These are phyloP conservation scores for Yarrowia deformans DNA, from an alignment of 805 yeast species.

Conservation along the genomic window DNA sequence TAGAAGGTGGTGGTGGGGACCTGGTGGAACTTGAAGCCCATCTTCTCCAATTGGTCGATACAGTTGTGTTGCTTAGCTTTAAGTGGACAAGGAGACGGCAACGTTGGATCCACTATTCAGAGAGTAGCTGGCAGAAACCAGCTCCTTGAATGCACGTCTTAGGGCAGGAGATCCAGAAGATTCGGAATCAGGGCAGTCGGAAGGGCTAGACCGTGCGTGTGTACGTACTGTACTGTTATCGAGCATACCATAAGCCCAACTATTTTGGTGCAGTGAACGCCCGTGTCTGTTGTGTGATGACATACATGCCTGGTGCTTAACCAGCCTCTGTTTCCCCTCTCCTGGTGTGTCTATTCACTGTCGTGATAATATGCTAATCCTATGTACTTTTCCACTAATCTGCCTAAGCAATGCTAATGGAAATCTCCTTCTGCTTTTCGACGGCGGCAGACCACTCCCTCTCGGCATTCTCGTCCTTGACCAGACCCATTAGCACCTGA, in stretches of 20 bases:
- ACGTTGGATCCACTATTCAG: conserved; percentile 68
- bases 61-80: conserved; percentile 65
- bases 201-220: conserved; percentile 61
- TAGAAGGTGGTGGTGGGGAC: conserved; percentile 67
- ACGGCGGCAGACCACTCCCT: conserved; percentile 56
- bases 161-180: conserved; percentile 69
- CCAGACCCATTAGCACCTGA: conserved; percentile 47
- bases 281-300: no score
- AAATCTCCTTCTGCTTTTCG: conserved; percentile 54
- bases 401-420: conserved; percentile 38
- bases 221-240: no score
- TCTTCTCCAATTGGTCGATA: conserved; percentile 55
- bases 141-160: conserved; percentile 63
- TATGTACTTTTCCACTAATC: neutral
- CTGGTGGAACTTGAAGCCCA: conserved; percentile 62
- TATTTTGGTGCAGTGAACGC: no score
- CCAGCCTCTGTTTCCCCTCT: no score
- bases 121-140: conserved; percentile 65
- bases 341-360: no score
- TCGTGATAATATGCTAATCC: neutral
- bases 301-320: no score
- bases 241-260: no score
- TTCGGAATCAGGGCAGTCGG: conserved; percentile 70
- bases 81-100: conserved; percentile 63
- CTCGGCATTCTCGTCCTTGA: conserved; percentile 46